phyloP scores from a whole-genome alignment of 2,329 filamentous ascomycete genomes.

The Fusarium mundagurra region DNA sequence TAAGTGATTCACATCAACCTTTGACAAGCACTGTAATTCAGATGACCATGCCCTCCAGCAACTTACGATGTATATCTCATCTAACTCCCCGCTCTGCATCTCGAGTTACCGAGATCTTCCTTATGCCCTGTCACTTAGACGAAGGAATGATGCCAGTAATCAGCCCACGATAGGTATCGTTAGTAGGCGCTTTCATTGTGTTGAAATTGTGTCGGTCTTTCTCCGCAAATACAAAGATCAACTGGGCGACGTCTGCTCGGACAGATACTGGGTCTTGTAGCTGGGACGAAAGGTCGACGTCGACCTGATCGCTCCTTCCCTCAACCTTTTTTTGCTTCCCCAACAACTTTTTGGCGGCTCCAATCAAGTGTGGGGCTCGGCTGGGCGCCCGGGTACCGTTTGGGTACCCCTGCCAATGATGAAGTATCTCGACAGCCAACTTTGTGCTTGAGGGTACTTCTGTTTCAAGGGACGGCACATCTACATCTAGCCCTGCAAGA shows the following conservation, averaged over 20 bases:
- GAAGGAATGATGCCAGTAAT: constrained; percentile 33
- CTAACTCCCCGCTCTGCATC: constrained; percentile 4
- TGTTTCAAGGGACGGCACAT: constrained; percentile 12
- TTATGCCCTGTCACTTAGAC: constrained; percentile 1
- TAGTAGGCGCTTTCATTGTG: background rate
- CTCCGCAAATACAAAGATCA: constrained; percentile 30
- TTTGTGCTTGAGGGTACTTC: background rate
- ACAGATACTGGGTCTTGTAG: constrained; percentile 13
- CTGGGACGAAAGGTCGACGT: constrained; percentile 21
- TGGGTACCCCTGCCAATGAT: background rate
- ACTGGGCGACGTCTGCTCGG: constrained; percentile 23
- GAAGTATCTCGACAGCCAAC: background rate
- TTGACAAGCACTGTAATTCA: constrained; percentile 22
- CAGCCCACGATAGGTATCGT: constrained; percentile 38
- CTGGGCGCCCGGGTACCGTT: constrained; percentile 9
- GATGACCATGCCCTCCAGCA: constrained; percentile 12
- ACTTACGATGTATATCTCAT: background rate
- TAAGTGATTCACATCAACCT: constrained; percentile 6
- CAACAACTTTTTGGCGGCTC: constrained; percentile 45
- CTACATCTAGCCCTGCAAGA: constrained; percentile 22
- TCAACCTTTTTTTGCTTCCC: constrained; percentile 44
- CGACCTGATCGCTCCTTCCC: constrained; percentile 20
- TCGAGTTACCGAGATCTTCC: constrained; percentile 25
- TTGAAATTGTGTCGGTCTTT: constrained; percentile 23
- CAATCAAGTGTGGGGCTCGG: constrained; percentile 33